Percentiles rank a stretch among this genome's conserved stretches.
Conservation (phyloP, 2,329 filamentous ascomycete genomes). For the Venturia oleaginea region DNA sequence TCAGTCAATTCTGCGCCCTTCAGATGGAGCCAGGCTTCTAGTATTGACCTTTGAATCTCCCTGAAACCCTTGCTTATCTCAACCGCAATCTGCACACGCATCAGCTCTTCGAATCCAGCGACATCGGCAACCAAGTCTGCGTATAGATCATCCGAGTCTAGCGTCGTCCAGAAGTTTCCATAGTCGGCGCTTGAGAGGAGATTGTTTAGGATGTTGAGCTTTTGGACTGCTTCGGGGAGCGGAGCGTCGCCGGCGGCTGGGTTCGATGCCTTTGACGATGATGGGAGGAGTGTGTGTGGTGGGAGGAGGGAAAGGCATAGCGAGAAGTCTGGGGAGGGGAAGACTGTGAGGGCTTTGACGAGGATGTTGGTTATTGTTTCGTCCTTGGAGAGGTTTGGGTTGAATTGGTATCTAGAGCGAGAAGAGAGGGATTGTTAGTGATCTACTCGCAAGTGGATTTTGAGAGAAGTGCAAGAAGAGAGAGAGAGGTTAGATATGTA, state of each 20-base stretch:
- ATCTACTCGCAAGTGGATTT: not conserved
- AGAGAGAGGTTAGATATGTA: conserved; percentile 16
- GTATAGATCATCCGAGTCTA: conserved; percentile 91
- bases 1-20: conserved; percentile 38
- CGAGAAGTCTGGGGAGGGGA: conserved; percentile 91
- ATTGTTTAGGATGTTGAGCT: conserved; percentile 74
- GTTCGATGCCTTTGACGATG: conserved; percentile 41
- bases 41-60: conserved; percentile 49
- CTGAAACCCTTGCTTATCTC: conserved; percentile 80
- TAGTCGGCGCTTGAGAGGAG: conserved; percentile 89
- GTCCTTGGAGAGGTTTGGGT: conserved; percentile 93
- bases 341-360: conserved; percentile 94
- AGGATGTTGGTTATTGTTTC: conserved; percentile 98
- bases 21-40: conserved; percentile 43
- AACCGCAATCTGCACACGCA: conserved; percentile 81
- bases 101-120: conserved; percentile 85
- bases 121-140: conserved; percentile 93
- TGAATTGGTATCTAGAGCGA: conserved; percentile 83
- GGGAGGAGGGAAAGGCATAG: conserved; percentile 91
- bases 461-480: not conserved
- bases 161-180: conserved; percentile 80
- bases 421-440: conserved; percentile 10
- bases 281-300: conserved; percentile 62
- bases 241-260: conserved; percentile 52
- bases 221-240: conserved; percentile 82